phyloP scores from a whole-genome alignment of 306 rosid species.

The Castanea mollissima region DNA sequence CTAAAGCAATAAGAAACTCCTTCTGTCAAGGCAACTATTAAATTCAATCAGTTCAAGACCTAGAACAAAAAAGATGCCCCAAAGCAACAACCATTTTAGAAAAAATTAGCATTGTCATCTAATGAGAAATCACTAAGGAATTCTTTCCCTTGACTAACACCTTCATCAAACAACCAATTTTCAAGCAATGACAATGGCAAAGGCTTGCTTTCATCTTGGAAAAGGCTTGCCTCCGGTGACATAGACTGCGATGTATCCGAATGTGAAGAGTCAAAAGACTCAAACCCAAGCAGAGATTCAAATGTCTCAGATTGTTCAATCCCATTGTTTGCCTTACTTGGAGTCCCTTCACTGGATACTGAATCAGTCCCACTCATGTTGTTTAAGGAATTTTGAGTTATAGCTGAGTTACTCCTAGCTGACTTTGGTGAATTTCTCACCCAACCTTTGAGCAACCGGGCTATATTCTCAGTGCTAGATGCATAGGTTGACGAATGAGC shows the following conservation, averaged over 20 bases:
- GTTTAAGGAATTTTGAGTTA: conserved; percentile 35
- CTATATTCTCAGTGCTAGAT: conserved; percentile 56
- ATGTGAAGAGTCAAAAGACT: conserved; percentile 58
- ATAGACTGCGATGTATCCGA: conserved; percentile 55
- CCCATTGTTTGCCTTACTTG: conserved; percentile 20
- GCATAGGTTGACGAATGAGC: conserved; percentile 33
- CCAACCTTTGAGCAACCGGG: conserved; percentile 49
- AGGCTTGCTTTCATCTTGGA: conserved; percentile 60
- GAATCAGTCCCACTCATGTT: conserved; percentile 34
- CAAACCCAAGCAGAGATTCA: conserved; percentile 54
- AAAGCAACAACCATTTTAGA: conserved; percentile 23
- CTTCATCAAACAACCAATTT: conserved; percentile 85
- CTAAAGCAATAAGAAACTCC: background rate
- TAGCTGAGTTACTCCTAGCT: conserved; percentile 13
- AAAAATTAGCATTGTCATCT: conserved; percentile 28
- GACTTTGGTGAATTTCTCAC: conserved; percentile 37
- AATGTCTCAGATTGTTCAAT: conserved; percentile 37
- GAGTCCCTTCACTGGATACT: conserved; percentile 54
- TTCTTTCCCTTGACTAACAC: conserved; percentile 44
- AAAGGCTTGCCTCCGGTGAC: conserved; percentile 49
- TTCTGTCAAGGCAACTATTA: conserved; percentile 20
- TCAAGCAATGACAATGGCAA: conserved; percentile 68
- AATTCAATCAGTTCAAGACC: conserved; percentile 23
- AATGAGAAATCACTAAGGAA: conserved; percentile 29
- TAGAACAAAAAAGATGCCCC: conserved; percentile 14